Percentiles rank a stretch among this genome's conserved stretches.
phyloP scores from a whole-genome alignment of 202 grass and related monocot species.

The Zizania palustris region DNA sequence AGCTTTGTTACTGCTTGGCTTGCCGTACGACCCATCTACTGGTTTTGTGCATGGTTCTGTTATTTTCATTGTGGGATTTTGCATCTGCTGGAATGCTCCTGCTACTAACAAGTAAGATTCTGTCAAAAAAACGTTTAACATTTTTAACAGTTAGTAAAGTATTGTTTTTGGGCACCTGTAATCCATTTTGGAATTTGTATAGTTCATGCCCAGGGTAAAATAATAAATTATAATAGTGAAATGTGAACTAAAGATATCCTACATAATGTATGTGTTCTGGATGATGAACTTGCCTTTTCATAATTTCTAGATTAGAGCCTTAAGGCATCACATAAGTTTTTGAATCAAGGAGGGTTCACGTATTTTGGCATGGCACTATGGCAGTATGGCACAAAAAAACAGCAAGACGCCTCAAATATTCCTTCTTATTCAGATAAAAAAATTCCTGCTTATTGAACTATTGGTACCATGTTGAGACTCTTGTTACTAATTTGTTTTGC shows the following conservation, averaged over 20 bases:
- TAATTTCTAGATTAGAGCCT: background rate
- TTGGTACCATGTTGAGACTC: too few species aligned
- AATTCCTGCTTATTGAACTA: background rate
- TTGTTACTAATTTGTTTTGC: background rate
- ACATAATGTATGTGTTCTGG: background rate
- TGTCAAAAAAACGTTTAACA: background rate
- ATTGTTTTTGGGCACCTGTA: background rate
- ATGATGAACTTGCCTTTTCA: background rate
- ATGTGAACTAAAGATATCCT: background rate
- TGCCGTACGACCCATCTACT: conserved; percentile 45
- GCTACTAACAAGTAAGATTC: conserved; percentile 62
- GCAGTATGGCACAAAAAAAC: too few species aligned
- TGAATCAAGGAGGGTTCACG: background rate
- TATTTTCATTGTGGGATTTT: conserved; percentile 56
- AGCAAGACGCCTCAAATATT: too few species aligned
- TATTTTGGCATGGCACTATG: background rate
- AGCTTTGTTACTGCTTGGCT: conserved; percentile 41
- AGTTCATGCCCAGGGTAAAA: background rate
- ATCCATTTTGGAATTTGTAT: background rate
- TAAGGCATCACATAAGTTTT: background rate
- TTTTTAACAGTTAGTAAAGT: background rate
- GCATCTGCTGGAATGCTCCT: conserved; percentile 58
- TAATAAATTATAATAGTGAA: conserved; percentile 2
- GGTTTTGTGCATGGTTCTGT: conserved; percentile 43
- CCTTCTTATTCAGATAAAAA: too few species aligned